These are phyloP conservation scores for Ulota crispa DNA, from an alignment of 225 moss, liverwort and hornwort species.

Conservation along the genomic window DNA sequence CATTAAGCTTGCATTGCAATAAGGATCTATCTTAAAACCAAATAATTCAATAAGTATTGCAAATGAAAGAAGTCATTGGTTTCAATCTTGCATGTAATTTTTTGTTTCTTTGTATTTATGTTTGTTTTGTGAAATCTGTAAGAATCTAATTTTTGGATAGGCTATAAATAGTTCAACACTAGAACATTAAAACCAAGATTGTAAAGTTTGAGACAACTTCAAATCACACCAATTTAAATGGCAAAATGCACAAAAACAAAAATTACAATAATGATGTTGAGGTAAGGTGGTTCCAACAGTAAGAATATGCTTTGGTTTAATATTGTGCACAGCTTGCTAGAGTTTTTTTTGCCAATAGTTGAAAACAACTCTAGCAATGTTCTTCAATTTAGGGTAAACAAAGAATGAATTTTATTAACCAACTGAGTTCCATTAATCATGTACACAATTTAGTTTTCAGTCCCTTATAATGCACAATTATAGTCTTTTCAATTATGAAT, in stretches of 20 bases:
- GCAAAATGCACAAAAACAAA: background rate
- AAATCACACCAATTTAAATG: background rate
- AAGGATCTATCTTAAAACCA: background rate
- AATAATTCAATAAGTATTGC: background rate
- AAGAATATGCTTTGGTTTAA: constrained; percentile 14
- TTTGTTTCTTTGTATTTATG: background rate
- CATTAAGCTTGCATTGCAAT: accelerated
- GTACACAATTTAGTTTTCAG: constrained; percentile 22
- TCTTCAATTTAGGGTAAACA: background rate
- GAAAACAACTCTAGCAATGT: background rate
- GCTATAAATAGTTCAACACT: background rate
- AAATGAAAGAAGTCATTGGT: background rate
- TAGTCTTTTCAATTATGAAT: background rate
- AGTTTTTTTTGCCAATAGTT: constrained; percentile 19
- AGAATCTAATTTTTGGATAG: background rate
- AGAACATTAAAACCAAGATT: background rate
- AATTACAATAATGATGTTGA: background rate
- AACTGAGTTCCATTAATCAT: constrained; percentile 28
- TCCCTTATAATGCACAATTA: constrained; percentile 24
- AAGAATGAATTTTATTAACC: background rate
- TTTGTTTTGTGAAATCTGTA: background rate
- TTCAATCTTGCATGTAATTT: background rate
- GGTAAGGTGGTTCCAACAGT: constrained; percentile 3
- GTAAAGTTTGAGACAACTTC: background rate
- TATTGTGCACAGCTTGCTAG: background rate